These are phyloP conservation scores for Artemisia argyi DNA, from an alignment of 129 eudicot genomes.

Conservation along the genomic window DNA sequence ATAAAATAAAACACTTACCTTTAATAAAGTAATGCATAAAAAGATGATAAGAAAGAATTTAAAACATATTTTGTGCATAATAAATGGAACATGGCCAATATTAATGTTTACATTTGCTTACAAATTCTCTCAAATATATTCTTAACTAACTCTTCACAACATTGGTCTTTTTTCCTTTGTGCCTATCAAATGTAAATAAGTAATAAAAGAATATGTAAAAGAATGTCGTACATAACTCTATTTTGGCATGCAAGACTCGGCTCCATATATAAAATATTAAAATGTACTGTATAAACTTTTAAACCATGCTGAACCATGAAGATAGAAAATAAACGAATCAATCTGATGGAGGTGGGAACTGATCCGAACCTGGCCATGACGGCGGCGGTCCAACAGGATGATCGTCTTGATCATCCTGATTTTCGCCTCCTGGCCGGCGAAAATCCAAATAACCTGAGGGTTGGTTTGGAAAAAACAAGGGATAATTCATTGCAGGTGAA, in stretches of 20 bases:
- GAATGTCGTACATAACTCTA: neutral
- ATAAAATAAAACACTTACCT: neutral
- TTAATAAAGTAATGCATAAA: neutral
- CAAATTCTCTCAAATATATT: slow-evolving; percentile 4
- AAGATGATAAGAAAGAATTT: too few species aligned
- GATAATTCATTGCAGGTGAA: slow-evolving; percentile 18
- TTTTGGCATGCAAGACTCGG: slow-evolving; percentile 9
- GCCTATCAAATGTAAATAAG: neutral
- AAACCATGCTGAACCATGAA: slow-evolving; percentile 4
- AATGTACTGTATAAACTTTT: slow-evolving; percentile 10
- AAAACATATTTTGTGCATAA: neutral
- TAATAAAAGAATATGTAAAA: neutral
- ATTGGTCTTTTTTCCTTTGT: neutral
- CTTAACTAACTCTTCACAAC: neutral
- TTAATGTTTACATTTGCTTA: too few species aligned
- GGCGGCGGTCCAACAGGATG: slow-evolving; percentile 26
- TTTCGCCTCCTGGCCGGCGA: slow-evolving; percentile 27
- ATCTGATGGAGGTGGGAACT: slow-evolving; percentile 51
- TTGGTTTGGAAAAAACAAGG: slow-evolving; percentile 41
- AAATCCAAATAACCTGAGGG: slow-evolving; percentile 38
- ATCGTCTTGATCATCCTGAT: slow-evolving; percentile 30
- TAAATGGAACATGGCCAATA: neutral
- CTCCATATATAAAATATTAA: neutral
- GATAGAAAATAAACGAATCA: slow-evolving; percentile 19
- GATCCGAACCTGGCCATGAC: slow-evolving; percentile 47